These are phyloP conservation scores for Arctostaphylos glauca DNA, from an alignment of 148 eudicot species.

Conservation along the genomic window DNA sequence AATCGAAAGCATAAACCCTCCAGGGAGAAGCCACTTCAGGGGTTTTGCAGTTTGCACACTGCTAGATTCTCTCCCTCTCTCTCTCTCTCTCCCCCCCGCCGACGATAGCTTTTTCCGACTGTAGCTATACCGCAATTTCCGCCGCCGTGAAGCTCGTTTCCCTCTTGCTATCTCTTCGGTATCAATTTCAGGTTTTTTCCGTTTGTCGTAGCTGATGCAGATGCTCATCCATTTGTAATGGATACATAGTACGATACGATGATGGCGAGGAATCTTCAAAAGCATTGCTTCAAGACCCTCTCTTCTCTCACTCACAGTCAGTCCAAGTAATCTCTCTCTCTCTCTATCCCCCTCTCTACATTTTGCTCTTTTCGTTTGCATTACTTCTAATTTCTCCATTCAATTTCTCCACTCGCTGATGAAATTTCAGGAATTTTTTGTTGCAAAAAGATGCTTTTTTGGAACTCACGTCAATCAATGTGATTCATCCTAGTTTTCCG, in stretches of 20 bases:
- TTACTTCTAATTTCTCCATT: conserved; percentile 2
- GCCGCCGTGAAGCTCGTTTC: too few species aligned
- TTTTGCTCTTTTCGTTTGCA: neutral
- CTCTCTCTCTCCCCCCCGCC: neutral
- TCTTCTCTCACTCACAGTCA: conserved; percentile 28
- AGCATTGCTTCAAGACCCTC: conserved; percentile 33
- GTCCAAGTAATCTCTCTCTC: conserved; percentile 28
- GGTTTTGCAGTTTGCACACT: conserved; percentile 2
- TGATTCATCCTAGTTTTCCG: conserved; percentile 15
- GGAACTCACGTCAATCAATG: conserved; percentile 11
- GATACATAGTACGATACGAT: conserved; percentile 18
- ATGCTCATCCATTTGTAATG: neutral
- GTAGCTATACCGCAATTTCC: too few species aligned
- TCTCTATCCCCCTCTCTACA: neutral
- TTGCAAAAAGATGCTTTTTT: conserved; percentile 18
- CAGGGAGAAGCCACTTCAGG: neutral
- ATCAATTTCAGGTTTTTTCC: neutral
- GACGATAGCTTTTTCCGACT: too few species aligned
- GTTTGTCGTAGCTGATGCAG: neutral
- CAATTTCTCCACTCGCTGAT: conserved; percentile 2
- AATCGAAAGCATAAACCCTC: neutral
- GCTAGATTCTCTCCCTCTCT: neutral
- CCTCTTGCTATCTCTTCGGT: neutral
- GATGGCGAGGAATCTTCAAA: conserved; percentile 39
- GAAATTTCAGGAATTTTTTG: conserved; percentile 32